Conservation (phyloP, 2,329 filamentous ascomycete species). For the Hymenoscyphus fraxineus region DNA sequence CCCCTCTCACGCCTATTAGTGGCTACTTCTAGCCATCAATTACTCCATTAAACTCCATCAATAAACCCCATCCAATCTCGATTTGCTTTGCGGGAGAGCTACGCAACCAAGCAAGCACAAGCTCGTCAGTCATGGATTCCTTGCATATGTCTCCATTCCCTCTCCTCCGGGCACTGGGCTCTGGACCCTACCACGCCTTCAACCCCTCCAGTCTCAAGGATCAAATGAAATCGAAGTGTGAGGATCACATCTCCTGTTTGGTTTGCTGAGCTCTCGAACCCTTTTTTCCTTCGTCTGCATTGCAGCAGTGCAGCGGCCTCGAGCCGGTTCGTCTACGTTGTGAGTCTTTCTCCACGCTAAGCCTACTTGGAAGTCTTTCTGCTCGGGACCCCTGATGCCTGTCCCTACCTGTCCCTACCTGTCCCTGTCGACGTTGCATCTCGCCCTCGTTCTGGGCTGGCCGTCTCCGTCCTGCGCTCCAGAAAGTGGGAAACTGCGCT, state of each 20-base stretch:
- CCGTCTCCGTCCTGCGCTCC: neutral
- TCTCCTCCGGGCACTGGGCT: no score
- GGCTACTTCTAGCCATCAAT: no score
- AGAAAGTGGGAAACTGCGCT: slow-evolving; percentile 2
- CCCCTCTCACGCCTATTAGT: neutral
- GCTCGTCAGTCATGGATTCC: neutral
- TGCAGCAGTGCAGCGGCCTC: neutral
- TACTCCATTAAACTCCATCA: neutral
- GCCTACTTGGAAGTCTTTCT: no score
- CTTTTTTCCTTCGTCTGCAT: neutral
- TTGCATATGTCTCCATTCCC: neutral
- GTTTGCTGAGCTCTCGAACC: neutral
- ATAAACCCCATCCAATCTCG: neutral
- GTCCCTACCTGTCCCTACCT: no score
- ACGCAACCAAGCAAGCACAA: neutral
- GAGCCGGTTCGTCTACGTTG: neutral
- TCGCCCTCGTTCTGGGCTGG: no score
- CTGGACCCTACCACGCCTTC: no score
- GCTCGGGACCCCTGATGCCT: neutral
- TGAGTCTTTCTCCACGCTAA: neutral
- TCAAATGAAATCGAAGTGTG: no score
- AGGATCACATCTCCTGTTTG: neutral
- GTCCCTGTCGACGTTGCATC: neutral
- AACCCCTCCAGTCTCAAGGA: no score
- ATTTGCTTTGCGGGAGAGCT: neutral